Base-by-base conservation (phyloP, 1,284 basidiomycete species). In the Tilletia setariae region DNA sequence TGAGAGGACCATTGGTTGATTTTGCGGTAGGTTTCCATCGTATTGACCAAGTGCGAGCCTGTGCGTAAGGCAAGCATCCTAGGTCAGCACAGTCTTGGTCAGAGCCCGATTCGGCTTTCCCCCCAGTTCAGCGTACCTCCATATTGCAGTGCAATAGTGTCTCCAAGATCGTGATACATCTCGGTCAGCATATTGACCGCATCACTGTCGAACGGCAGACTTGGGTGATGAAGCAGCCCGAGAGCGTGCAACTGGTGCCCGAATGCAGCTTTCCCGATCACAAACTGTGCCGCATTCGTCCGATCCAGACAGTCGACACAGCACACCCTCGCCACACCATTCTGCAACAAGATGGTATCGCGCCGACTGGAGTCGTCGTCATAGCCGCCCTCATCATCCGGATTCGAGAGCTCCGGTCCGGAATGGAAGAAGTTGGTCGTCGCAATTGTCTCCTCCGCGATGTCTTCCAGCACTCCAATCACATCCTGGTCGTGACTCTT, bases 231-330 rank as follows among this genome's bases (percentile, higher is more conserved):
- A 15, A 82, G 65, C 28, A 82, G 64, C 1, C 96, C 96, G 0
- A 99, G 88, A 0, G 94, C 94, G 80, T 96, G 94, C 8, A 99
- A 86, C 82, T 99, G 96, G 83, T 98, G 94, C 0, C 93, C 94
- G 15, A 99, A 86, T 0, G 92, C 95, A 15, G 92, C 90, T 82
- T 98, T 98, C 2, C 94, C 96, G 72, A 98, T 95, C 0, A 97
- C 93, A 79, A 98, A 98, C 79, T 98, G 95, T 0, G 94, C 94
- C 0, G 94, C 94, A 76, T 99, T 99, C 2, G 96, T 99, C 21
- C 79, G 70, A 53, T 98, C 96, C 8, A 99, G 86, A 79, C 96
- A 99, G 80, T 99, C 96, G 1, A 98, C 84, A 70, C 93, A 80
- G 35, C 81, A 81, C 47, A 81, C 74, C 28, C 80, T 72, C 3